Evolutionary conservation across 306 rosid species (phyloP).

Genomic region (Begonia peltatifolia): DNA sequence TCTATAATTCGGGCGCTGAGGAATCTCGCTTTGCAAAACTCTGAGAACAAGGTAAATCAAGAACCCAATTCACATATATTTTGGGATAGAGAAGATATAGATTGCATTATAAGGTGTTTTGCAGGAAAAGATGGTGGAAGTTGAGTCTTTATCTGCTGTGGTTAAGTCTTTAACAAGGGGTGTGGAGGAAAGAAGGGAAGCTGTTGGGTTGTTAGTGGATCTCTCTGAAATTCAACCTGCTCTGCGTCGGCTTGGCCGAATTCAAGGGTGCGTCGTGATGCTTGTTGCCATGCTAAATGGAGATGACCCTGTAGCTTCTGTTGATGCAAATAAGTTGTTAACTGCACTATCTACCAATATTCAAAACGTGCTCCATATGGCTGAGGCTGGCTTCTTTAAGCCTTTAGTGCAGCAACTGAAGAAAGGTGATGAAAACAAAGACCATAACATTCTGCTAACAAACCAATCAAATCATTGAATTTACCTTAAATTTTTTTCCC

Average conservation of each 20-base stretch:
- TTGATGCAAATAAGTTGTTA: constrained; percentile 50
- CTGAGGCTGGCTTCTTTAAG: constrained; percentile 82
- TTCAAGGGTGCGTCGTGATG: constrained; percentile 83
- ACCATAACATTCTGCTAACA: not conserved
- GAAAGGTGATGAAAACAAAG: constrained; percentile 70
- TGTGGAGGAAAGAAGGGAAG: constrained; percentile 68
- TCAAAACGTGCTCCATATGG: constrained; percentile 91
- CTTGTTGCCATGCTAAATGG: constrained; percentile 65
- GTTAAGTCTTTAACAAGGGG: constrained; percentile 69
- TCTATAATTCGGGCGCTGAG: constrained; percentile 39
- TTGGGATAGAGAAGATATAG: not conserved
- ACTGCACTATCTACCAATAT: constrained; percentile 52
- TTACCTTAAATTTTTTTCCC: no score
- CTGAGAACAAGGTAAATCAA: constrained; percentile 46
- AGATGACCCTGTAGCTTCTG: constrained; percentile 56
- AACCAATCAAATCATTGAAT: no score
- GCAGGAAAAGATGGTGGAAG: constrained; percentile 74
- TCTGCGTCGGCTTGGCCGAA: constrained; percentile 57
- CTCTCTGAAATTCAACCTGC: constrained; percentile 53
- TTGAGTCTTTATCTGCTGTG: constrained; percentile 39
- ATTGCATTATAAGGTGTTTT: not conserved
- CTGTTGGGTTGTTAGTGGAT: constrained; percentile 55
- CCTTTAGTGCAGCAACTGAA: constrained; percentile 63
- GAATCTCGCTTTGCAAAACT: constrained; percentile 30
- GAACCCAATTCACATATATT: not conserved